Base-by-base conservation (phyloP, 306 rosid genomes). In the Glycine latifolia region DNA sequence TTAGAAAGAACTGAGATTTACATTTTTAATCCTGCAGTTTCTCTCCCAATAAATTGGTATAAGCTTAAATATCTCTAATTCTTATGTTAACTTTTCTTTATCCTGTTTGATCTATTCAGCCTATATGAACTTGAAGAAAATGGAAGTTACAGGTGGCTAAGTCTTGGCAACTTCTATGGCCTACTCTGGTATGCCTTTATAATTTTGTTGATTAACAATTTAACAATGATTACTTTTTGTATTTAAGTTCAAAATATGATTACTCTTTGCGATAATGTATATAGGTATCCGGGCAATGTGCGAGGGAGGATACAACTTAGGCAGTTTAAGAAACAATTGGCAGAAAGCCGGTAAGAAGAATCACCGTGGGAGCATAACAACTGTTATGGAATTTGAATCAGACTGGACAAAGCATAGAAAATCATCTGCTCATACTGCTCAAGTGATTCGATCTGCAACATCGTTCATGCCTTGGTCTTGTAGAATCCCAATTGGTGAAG, bases 391-490 rank as follows among this genome's bases (percentile, higher is more conserved):
- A 89, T 88, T 87, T 87, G 92, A 90, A 82, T 89, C 93, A 72
- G 91, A 90, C 76, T 89, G 97, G 93, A 89, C 86, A 79, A 91
- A 79, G 76, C 92, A 92, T 71, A 84, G 85, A 82, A 95, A 85
- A 39, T 91, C 97, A 47, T 90, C 91, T n/a, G 91, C 93, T 62
- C 90, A 87, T 80, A 77, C 94, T 26, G 96, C 94, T 85, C 91
- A 87, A 31, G 94, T 85, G 80, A 89, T 95, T 84, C 92, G 96
- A 63, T 79, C 89, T 79, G 90, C 98, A 26, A 93, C 98, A 60
- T 89, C 89, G 79, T 91, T 89, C 80, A 89, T 88, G 92, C 91
- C 92, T 86, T 95, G 99, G 99, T 91, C 99, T 77, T 84, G 94
- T 85, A 90, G 89, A 90, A 91, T 95, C 67, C 98, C 94, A 67